Evolutionary conservation across 1,284 basidiomycete genomes (phyloP), one percentile per base, ranked within the genome.

Genomic region (Tremellales sp.): DNA sequence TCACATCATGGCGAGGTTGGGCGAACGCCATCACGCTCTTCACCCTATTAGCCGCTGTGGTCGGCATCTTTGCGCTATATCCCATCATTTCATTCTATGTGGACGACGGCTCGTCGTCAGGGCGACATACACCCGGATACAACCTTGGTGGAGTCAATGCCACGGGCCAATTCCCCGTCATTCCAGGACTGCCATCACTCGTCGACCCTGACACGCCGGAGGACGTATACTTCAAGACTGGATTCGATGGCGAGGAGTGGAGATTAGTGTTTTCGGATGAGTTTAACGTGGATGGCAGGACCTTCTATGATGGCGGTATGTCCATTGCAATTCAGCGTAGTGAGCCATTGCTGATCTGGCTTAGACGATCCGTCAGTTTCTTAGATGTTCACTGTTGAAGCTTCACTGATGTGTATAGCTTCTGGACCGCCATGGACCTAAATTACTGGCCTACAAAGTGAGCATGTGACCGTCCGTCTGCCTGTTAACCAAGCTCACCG

Each of bases 201-300:
- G 81, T 89, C 60, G 87, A 90, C 70, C 50, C 66, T 3, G 81
- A 81, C 13, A 91, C 87, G 1, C 87, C 87, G 0, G 57, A 74
- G 1, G 55, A 59, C 0, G 84, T 79, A 3, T 78, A 78, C 56
- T 77, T 79, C 0, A 78, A 84, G 25, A 82, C 74, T 1, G 86
- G 86, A 0, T 84, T 78, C 54, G 86, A 88, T 60, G 82, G 82
- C 2, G 53, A 80, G 22, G 63, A 77, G 4, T 88, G 86, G 68
- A 77, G 84, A 48, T 78, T 94, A 7, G 83, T 91, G 2, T 93
- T 67, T 67, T 87, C 86, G 43, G 91, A 94, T 72, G 92, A 94
- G 75, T 96, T 96, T 73, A 84, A 94, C 49, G 75, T 76, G 17
- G 79, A 81, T 6, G 82, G 82, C 65, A 54, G 75, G 36, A 76